Conservation (phyloP, 1,284 basidiomycete genomes). For the Megacollybia platyphylla region DNA sequence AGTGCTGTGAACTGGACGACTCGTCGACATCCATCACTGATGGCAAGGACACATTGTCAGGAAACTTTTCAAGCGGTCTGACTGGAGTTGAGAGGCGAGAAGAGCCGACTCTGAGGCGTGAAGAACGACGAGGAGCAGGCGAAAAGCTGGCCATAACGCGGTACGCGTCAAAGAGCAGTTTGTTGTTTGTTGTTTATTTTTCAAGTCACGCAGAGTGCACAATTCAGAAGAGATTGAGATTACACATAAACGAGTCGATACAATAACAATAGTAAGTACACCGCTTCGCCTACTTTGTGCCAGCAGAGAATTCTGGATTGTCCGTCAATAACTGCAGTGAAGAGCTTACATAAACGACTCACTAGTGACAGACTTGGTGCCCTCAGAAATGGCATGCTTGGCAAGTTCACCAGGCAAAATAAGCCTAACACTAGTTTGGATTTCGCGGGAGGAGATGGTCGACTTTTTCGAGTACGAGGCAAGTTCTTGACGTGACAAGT, state of each 20-base stretch:
- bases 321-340: neutral
- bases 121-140: conserved; percentile 33
- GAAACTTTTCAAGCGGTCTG: conserved; percentile 6
- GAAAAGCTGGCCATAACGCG: conserved; percentile 34
- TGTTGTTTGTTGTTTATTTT: neutral
- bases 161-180: too few species aligned
- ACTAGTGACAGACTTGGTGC: conserved; percentile 45
- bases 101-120: conserved; percentile 19
- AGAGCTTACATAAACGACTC: neutral
- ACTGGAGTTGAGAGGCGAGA: conserved; percentile 22
- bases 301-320: neutral
- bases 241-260: conserved; percentile 1
- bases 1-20: conserved; percentile 22
- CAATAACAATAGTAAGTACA: conserved; percentile 4
- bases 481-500: conserved; percentile 40
- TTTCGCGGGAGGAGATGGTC: conserved; percentile 89
- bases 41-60: conserved; percentile 17
- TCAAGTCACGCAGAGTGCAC: neutral
- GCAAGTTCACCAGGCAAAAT: conserved; percentile 84
- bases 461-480: conserved; percentile 90
- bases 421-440: conserved; percentile 83
- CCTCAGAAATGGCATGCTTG: conserved; percentile 74
- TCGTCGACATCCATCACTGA: conserved; percentile 61
- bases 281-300: neutral
- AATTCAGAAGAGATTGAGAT: neutral